phyloP scores from a whole-genome alignment of 2,329 filamentous ascomycete species.

The Blumeria hordei region DNA sequence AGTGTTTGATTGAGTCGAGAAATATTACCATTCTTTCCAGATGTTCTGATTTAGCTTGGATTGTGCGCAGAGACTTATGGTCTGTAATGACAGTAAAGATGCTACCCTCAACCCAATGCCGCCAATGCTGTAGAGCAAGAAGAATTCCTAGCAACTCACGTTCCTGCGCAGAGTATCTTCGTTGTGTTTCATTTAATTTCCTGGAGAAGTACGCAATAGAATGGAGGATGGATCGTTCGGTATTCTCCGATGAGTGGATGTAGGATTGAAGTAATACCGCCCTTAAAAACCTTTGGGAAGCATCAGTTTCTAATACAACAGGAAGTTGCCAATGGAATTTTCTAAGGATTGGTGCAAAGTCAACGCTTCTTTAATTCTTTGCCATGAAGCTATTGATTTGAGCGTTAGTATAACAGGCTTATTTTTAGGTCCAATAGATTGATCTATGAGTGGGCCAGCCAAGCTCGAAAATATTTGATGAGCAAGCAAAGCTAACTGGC shows the following conservation, averaged over 20 bases:
- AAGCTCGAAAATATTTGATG: not conserved
- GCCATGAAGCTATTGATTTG: not conserved
- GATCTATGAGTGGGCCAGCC: not conserved
- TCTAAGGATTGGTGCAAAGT: not conserved
- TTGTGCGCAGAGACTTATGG: not conserved
- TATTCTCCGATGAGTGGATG: too few species aligned
- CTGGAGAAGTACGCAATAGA: not conserved
- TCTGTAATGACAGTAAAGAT: too few species aligned
- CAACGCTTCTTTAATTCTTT: not conserved
- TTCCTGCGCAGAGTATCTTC: not conserved
- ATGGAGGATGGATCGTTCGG: too few species aligned
- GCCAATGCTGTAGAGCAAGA: not conserved
- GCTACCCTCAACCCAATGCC: too few species aligned
- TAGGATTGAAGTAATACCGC: not conserved
- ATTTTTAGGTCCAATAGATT: not conserved
- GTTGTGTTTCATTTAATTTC: not conserved
- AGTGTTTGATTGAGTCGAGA: not conserved
- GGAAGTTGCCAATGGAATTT: not conserved
- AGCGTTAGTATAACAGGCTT: not conserved
- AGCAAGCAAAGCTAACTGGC: not conserved
- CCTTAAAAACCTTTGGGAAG: not conserved
- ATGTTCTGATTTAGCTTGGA: not conserved
- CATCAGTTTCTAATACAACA: not conserved
- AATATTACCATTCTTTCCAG: not conserved
- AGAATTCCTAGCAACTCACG: not conserved